These are phyloP conservation scores for Rhododendron vialii DNA, from an alignment of 148 eudicot species.

Conservation along the genomic window DNA sequence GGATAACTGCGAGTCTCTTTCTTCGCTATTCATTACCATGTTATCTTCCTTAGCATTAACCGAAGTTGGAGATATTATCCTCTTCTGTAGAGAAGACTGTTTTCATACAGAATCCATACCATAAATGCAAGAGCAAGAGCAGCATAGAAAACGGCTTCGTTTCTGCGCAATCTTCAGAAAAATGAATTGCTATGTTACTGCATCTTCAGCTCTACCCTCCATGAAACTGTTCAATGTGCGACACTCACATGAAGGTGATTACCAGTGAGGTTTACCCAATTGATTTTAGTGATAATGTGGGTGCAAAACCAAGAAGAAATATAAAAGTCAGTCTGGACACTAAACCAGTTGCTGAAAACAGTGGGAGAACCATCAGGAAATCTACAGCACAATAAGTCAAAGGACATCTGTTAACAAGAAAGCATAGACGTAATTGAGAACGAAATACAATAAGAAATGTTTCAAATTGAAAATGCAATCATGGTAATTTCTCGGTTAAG, in stretches of 20 bases:
- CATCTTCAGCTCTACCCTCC: neutral
- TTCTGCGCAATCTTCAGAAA: constrained; percentile 36
- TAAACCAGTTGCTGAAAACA: constrained; percentile 53
- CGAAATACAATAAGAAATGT: neutral
- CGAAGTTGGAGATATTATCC: constrained; percentile 33
- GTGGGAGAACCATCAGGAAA: constrained; percentile 44
- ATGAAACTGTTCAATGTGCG: neutral
- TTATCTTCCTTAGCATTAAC: constrained; percentile 30
- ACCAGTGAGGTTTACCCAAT: constrained; percentile 30
- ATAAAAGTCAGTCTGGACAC: constrained; percentile 74
- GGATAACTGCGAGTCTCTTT: constrained; percentile 62
- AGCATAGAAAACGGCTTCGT: constrained; percentile 86
- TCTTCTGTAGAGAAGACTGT: constrained; percentile 42
- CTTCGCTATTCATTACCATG: constrained; percentile 29
- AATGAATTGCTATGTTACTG: neutral
- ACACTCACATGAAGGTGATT: neutral
- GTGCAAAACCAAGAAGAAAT: constrained; percentile 88
- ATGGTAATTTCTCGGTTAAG: too few species aligned
- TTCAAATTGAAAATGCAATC: too few species aligned
- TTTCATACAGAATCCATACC: constrained; percentile 89
- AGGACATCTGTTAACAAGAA: neutral
- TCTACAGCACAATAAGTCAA: constrained; percentile 31
- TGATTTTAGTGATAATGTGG: constrained; percentile 77
- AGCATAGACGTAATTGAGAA: neutral
- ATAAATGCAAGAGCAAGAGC: constrained; percentile 79